phyloP scores from a whole-genome alignment of 352 stramenopile genomes.

The Phytophthora gonapodyides region DNA sequence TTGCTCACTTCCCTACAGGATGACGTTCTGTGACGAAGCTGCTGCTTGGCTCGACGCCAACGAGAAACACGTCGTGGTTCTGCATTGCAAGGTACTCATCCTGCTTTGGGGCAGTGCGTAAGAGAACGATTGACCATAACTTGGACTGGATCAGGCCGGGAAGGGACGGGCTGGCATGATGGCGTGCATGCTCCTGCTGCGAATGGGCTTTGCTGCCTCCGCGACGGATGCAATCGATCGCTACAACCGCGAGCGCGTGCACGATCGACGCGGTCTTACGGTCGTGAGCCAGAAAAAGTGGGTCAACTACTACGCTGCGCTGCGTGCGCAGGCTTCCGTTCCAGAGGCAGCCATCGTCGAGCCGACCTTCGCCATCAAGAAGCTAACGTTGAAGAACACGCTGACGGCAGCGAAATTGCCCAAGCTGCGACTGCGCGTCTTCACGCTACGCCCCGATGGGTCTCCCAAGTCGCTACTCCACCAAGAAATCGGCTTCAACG shows the following conservation, averaged over 20 bases:
- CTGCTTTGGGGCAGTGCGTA: background rate
- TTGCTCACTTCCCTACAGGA: slow-evolving; percentile 36
- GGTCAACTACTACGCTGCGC: slow-evolving; percentile 66
- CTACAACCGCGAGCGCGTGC: slow-evolving; percentile 71
- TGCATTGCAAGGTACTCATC: slow-evolving; percentile 70
- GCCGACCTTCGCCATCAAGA: slow-evolving; percentile 36
- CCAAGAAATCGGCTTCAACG: slow-evolving; percentile 52
- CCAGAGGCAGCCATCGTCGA: slow-evolving; percentile 26
- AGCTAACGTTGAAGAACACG: slow-evolving; percentile 48
- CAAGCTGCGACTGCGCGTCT: slow-evolving; percentile 58
- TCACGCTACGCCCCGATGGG: slow-evolving; percentile 31
- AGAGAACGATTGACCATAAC: background rate
- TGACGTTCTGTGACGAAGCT: slow-evolving; percentile 71
- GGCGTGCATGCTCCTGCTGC: slow-evolving; percentile 73
- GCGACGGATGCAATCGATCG: slow-evolving; percentile 57
- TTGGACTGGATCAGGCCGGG: slow-evolving; percentile 41
- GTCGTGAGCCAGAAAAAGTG: slow-evolving; percentile 76
- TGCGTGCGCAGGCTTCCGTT: slow-evolving; percentile 19
- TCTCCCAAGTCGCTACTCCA: slow-evolving; percentile 46
- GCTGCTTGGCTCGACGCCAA: slow-evolving; percentile 57
- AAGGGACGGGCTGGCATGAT: slow-evolving; percentile 83
- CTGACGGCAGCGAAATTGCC: slow-evolving; percentile 42
- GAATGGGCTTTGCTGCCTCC: slow-evolving; percentile 56
- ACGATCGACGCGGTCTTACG: slow-evolving; percentile 60
- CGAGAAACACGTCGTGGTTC: slow-evolving; percentile 50